phyloP scores from a whole-genome alignment of 495 filamentous ascomycete species.

The Chaetomium cochliodes region DNA sequence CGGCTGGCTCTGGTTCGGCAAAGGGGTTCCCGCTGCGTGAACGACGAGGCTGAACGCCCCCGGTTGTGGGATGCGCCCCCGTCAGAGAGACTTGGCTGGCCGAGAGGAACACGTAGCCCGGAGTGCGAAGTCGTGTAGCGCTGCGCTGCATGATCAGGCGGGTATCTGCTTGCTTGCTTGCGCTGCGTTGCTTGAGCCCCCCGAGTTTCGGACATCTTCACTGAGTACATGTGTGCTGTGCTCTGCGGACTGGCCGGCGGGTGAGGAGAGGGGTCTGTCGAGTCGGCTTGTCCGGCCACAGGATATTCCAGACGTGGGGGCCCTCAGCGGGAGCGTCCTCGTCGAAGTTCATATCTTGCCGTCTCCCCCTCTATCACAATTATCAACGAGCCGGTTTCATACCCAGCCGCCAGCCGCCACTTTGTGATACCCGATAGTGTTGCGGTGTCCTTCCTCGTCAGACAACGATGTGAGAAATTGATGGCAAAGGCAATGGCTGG shows the following conservation, averaged over 20 bases:
- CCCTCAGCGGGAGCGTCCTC: background rate
- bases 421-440: conserved; percentile 5
- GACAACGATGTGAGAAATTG: background rate
- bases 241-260: background rate
- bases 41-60: background rate
- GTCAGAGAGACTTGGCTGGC: background rate
- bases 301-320: background rate
- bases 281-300: background rate
- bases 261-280: background rate
- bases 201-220: background rate
- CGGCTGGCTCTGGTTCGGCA: too few relatives aligned
- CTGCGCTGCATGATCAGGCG: conserved; percentile 5
- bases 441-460: background rate
- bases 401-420: conserved; percentile 8
- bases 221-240: too few relatives aligned
- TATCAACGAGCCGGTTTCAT: conserved; percentile 8
- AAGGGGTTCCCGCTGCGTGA: too few relatives aligned
- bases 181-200: background rate
- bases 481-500: background rate
- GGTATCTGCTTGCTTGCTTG: conserved; percentile 1
- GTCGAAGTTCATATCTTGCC: conserved; percentile 2
- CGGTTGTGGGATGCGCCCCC: too few relatives aligned
- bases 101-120: background rate
- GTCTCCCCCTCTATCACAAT: background rate
- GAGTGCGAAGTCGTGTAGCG: background rate